Percentiles rank a stretch among this genome's conserved stretches.
Conservation (phyloP, 352 stramenopile genomes). For the Globisporangium cederbergense region DNA sequence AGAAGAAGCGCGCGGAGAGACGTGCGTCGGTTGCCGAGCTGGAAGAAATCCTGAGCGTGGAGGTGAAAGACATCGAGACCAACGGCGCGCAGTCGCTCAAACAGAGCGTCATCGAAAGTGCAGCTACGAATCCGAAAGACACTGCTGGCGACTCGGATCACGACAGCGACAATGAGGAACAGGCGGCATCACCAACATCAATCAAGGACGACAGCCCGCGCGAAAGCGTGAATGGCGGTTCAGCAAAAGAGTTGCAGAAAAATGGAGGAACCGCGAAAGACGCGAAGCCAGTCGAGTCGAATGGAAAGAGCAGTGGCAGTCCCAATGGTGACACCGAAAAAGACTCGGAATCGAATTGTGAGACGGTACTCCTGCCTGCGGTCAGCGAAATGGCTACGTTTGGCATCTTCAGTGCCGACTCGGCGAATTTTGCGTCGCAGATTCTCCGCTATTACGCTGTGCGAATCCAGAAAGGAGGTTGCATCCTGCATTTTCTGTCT, state of each 20-base stretch:
- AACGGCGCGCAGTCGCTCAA: slow-evolving; percentile 64
- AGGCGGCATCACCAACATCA: slow-evolving; percentile 10
- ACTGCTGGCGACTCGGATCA: slow-evolving; percentile 30
- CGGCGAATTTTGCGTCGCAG: slow-evolving; percentile 76
- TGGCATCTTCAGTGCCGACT: slow-evolving; percentile 73
- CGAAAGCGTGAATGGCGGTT: slow-evolving; percentile 17
- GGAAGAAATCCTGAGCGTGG: slow-evolving; percentile 71
- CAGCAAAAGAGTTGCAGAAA: neutral
- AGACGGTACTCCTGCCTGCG: slow-evolving; percentile 33
- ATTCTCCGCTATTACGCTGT: slow-evolving; percentile 81
- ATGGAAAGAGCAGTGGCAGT: neutral
- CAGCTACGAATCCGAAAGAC: slow-evolving; percentile 18
- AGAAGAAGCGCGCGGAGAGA: slow-evolving; percentile 36
- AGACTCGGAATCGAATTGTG: slow-evolving; percentile 23
- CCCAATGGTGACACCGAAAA: slow-evolving; percentile 27
- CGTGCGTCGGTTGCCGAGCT: slow-evolving; percentile 58
- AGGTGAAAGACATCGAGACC: slow-evolving; percentile 71
- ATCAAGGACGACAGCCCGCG: slow-evolving; percentile 11
- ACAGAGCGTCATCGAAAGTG: slow-evolving; percentile 56
- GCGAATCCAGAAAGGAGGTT: slow-evolving; percentile 69
- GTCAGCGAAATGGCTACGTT: slow-evolving; percentile 47
- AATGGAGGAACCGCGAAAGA: slow-evolving; percentile 9
- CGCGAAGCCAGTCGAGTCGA: slow-evolving; percentile 13
- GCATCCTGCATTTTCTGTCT: slow-evolving; percentile 70
- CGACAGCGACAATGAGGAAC: slow-evolving; percentile 16